These are phyloP conservation scores for Suaeda aralocaspica DNA, from an alignment of 148 eudicot species.

Conservation along the genomic window DNA sequence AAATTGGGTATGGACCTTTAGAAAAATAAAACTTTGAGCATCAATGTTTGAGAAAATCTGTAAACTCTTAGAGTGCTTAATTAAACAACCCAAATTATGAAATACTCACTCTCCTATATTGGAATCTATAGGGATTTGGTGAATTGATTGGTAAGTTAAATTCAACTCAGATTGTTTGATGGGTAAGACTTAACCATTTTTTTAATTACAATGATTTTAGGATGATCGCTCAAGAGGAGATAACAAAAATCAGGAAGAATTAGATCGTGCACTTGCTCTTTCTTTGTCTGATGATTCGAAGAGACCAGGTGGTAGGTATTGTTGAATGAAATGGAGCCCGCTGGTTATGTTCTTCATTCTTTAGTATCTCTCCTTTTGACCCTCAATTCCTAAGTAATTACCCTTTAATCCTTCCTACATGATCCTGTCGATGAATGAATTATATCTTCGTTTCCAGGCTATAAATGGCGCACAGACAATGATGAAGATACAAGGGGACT, in stretches of 20 bases:
- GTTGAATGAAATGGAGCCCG: background rate
- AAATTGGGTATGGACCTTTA: no score
- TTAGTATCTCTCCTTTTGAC: background rate
- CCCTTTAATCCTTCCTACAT: conserved; percentile 1
- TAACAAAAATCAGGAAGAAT: conserved; percentile 65
- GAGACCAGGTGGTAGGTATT: conserved; percentile 57
- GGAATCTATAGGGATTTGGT: no score
- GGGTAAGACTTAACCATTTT: background rate
- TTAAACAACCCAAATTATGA: no score
- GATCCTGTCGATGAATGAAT: conserved; percentile 3
- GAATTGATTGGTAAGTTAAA: no score
- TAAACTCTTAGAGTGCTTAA: no score
- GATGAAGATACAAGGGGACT: conserved; percentile 51
- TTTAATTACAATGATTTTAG: conserved; percentile 35
- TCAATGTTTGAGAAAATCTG: no score
- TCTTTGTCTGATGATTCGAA: conserved; percentile 69
- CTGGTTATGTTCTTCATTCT: background rate
- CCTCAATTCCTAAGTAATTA: background rate
- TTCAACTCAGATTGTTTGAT: background rate
- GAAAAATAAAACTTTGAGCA: no score
- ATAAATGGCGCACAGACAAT: conserved; percentile 43
- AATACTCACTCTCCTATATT: no score
- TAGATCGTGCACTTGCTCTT: conserved; percentile 64
- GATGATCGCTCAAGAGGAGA: conserved; percentile 59
- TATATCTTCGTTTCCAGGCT: conserved; percentile 31